A percentile compares a stretch with the other conserved stretches of the same genome.
Conservation (phyloP, 2,329 filamentous ascomycete species). For the Ceratocystis smalleyi region DNA sequence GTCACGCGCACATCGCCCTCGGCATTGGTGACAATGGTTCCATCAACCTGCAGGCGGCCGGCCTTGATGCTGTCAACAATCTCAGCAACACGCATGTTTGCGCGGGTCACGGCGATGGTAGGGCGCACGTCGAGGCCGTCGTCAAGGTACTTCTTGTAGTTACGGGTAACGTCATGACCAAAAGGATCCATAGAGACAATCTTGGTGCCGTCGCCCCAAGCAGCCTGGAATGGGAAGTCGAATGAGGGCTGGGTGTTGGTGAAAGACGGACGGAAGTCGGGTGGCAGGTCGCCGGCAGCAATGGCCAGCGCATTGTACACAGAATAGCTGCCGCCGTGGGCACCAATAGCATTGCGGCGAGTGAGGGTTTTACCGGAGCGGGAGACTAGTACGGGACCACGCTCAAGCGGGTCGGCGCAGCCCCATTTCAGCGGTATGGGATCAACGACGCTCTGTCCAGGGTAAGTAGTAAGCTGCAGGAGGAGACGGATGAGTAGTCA, state of each 20-base stretch:
- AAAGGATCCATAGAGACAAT: constrained; percentile 96
- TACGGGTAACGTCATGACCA: constrained; percentile 44
- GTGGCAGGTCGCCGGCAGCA: constrained; percentile 73
- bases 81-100: constrained; percentile 88
- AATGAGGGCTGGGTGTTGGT: constrained; percentile 80
- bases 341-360: constrained; percentile 20
- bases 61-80: constrained; percentile 72
- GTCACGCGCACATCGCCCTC: constrained; percentile 80
- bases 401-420: constrained; percentile 16
- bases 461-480: constrained; percentile 19
- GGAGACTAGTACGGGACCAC: constrained; percentile 20
- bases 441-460: constrained; percentile 20
- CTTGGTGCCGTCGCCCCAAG: constrained; percentile 82
- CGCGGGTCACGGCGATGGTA: constrained; percentile 80
- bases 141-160: constrained; percentile 11
- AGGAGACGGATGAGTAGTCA: not conserved
- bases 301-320: constrained; percentile 91
- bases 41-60: constrained; percentile 62
- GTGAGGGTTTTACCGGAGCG: constrained; percentile 18
- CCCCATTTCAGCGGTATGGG: constrained; percentile 20
- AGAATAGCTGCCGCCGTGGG: constrained; percentile 69
- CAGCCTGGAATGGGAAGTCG: constrained; percentile 71
- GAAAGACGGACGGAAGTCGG: constrained; percentile 47
- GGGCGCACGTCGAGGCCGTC: constrained; percentile 49
- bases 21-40: constrained; percentile 79